These are phyloP conservation scores for Anthoceros angustus DNA, from an alignment of 225 moss, liverwort and hornwort genomes.

Conservation along the genomic window DNA sequence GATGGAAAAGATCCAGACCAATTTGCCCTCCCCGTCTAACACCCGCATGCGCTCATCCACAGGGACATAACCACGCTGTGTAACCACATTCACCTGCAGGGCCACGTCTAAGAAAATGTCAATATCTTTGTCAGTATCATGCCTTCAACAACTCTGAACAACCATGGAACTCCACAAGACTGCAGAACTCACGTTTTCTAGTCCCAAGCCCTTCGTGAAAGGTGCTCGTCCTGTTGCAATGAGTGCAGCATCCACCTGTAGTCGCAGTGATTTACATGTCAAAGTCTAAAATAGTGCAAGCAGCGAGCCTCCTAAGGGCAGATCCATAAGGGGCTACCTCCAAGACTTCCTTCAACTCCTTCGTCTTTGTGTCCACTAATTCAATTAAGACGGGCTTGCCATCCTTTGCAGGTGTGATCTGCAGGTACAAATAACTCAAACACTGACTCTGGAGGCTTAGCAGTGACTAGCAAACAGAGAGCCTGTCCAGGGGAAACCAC, in stretches of 20 bases:
- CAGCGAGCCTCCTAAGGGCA: slow-evolving; percentile 6
- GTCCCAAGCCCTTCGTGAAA: slow-evolving; percentile 86
- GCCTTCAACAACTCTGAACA: neutral
- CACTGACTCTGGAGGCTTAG: neutral
- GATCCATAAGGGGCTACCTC: slow-evolving; percentile 29
- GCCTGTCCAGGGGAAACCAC: neutral
- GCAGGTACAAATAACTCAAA: slow-evolving; percentile 9
- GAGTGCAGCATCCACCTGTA: slow-evolving; percentile 93
- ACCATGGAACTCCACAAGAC: neutral
- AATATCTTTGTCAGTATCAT: neutral
- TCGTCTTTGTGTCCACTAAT: slow-evolving; percentile 82
- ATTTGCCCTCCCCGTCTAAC: slow-evolving; percentile 47
- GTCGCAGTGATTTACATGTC: slow-evolving; percentile 1
- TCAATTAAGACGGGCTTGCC: slow-evolving; percentile 89
- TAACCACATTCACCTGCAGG: slow-evolving; percentile 60
- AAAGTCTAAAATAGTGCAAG: neutral
- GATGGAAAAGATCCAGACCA: slow-evolving; percentile 23
- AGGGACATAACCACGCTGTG: slow-evolving; percentile 86
- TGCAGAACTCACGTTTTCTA: slow-evolving; percentile 56
- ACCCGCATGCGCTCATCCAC: slow-evolving; percentile 94
- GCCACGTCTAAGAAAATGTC: neutral
- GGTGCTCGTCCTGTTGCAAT: slow-evolving; percentile 95
- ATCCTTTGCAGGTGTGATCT: slow-evolving; percentile 92
- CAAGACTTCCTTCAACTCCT: slow-evolving; percentile 59
- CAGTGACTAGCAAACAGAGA: slow-evolving; percentile 4